Evolutionary conservation across 2,329 filamentous ascomycete species (phyloP).

Genomic region (Thermothelomyces thermophilus): DNA sequence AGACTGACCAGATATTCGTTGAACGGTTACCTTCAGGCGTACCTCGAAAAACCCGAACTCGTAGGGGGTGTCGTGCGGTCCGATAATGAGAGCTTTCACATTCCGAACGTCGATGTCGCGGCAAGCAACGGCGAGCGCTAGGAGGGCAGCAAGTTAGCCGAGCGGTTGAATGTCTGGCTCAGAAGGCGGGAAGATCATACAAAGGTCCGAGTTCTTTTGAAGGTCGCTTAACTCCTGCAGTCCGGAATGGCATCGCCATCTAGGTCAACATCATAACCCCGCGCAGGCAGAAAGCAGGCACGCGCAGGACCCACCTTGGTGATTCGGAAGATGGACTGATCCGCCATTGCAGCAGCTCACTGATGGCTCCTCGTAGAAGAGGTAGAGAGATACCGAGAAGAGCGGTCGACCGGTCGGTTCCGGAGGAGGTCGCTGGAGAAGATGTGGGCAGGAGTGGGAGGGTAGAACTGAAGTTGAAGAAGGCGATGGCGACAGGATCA

Average conservation of each 20-base stretch:
- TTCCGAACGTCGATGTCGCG: conserved; percentile 83
- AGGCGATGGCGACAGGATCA: neutral
- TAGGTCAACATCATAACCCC: conserved; percentile 32
- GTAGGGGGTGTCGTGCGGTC: conserved; percentile 89
- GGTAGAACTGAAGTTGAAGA: neutral
- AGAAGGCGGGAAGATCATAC: conserved; percentile 45
- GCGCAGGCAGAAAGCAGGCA: conserved; percentile 15
- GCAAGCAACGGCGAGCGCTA: conserved; percentile 81
- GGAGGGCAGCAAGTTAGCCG: conserved; percentile 11
- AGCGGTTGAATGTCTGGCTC: conserved; percentile 1
- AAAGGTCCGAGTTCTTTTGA: conserved; percentile 76
- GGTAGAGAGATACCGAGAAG: neutral
- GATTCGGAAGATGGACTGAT: conserved; percentile 83
- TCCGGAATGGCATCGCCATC: conserved; percentile 7
- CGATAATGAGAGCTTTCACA: conserved; percentile 81
- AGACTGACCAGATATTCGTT: neutral
- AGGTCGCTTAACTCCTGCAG: conserved; percentile 75
- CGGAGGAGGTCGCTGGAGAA: neutral
- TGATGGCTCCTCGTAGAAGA: neutral
- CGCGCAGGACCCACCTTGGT: conserved; percentile 61
- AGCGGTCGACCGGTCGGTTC: neutral
- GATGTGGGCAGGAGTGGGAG: neutral
- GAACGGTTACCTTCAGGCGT: conserved; percentile 13
- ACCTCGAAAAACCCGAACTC: conserved; percentile 98
- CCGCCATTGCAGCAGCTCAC: conserved; percentile 51